Conservation (phyloP, 768 basidiomycete genomes). For the Termitomyces sp. region DNA sequence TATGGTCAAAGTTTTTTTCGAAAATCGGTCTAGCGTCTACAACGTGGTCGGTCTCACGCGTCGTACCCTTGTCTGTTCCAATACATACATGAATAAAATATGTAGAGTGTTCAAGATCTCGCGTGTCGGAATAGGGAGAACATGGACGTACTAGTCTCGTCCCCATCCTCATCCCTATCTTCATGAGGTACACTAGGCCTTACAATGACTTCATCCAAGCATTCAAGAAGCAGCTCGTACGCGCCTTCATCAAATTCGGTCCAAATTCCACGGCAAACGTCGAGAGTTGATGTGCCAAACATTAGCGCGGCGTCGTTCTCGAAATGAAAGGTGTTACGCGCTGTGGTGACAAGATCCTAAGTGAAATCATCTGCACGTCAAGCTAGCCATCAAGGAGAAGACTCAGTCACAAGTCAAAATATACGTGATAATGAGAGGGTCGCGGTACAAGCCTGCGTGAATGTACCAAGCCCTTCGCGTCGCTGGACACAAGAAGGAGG, state of each 20-base stretch:
- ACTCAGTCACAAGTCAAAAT: neutral
- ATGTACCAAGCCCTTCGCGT: conserved; percentile 3
- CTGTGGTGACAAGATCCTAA: conserved; percentile 19
- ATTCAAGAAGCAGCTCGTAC: conserved; percentile 19
- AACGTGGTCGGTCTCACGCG: neutral
- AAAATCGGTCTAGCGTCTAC: neutral
- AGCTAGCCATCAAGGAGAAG: neutral
- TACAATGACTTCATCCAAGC: conserved; percentile 25
- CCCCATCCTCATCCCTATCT: neutral
- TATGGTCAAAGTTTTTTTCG: neutral
- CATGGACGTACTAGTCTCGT: neutral
- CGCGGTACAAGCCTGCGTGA: conserved; percentile 21
- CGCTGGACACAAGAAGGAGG: conserved; percentile 15
- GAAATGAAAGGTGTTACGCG: conserved; percentile 17
- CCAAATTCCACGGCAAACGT: conserved; percentile 22
- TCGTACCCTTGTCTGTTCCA: neutral
- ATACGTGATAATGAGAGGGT: conserved; percentile 20
- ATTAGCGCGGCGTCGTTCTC: neutral
- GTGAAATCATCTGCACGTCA: neutral
- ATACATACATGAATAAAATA: neutral
- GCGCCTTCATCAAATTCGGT: conserved; percentile 28
- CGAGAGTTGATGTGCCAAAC: conserved; percentile 22
- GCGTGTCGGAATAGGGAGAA: neutral
- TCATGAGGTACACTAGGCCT: neutral
- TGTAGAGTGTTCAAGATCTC: neutral